Conservation (phyloP, 108 stramenopile species). For the Conticribra guillardii region DNA sequence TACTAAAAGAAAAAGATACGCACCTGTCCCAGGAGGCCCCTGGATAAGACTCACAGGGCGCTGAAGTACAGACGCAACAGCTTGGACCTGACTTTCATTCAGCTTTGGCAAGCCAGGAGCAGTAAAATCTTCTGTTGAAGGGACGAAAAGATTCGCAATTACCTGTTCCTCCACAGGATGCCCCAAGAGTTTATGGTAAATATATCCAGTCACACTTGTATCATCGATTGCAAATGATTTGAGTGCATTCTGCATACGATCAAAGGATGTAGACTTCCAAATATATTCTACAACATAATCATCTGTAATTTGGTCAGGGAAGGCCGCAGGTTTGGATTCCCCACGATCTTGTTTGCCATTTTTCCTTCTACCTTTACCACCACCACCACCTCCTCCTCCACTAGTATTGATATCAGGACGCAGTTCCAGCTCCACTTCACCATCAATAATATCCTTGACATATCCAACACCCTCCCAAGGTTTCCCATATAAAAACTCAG, state of each 20-base stretch:
- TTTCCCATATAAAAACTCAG: slow-evolving; percentile 80
- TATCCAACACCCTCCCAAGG: slow-evolving; percentile 93
- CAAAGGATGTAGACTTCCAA: slow-evolving; percentile 97
- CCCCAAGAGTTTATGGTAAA: slow-evolving; percentile 96
- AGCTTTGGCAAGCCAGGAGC: slow-evolving; percentile 96
- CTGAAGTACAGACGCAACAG: slow-evolving; percentile 89
- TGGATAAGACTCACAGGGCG: slow-evolving; percentile 96
- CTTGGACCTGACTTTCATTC: slow-evolving; percentile 95
- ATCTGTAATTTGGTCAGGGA: slow-evolving; percentile 88
- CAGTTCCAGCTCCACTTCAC: slow-evolving; percentile 92
- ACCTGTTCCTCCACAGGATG: slow-evolving; percentile 96
- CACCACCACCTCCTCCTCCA: slow-evolving; percentile 31
- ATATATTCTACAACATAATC: slow-evolving; percentile 96
- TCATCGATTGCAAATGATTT: slow-evolving; percentile 99
- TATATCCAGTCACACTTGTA: slow-evolving; percentile 95
- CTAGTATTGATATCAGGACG: slow-evolving; percentile 40
- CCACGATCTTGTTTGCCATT: slow-evolving; percentile 29
- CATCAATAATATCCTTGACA: slow-evolving; percentile 90
- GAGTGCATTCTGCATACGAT: slow-evolving; percentile 98
- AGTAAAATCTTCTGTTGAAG: slow-evolving; percentile 63
- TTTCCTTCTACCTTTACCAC: slow-evolving; percentile 14
- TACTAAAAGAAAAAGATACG: neutral
- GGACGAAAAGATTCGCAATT: slow-evolving; percentile 73
- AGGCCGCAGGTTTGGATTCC: slow-evolving; percentile 15
- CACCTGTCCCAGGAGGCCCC: slow-evolving; percentile 89